Percentiles rank a stretch among this genome's conserved stretches.
Conservation (phyloP, 306 rosid species). For the Gillenia trifoliata region DNA sequence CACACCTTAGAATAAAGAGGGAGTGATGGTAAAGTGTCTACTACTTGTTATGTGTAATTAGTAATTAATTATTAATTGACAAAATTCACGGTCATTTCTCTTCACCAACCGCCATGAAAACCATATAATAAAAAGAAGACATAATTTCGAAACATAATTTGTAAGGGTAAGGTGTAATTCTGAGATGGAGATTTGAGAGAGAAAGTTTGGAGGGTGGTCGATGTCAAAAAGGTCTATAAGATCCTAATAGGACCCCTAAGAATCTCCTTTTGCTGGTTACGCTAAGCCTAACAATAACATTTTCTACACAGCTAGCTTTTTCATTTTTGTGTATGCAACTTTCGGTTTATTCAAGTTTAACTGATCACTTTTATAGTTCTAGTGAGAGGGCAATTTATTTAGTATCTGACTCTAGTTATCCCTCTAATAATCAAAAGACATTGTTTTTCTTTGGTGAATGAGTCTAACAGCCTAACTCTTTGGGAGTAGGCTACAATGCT, state of each 20-base stretch:
- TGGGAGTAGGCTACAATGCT: too few species aligned
- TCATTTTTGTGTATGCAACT: not conserved
- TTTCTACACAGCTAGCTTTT: not conserved
- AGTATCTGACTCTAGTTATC: too few species aligned
- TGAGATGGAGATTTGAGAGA: constrained; percentile 11
- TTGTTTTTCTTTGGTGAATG: not conserved
- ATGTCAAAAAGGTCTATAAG: constrained; percentile 42
- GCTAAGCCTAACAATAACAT: constrained; percentile 28
- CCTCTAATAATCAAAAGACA: too few species aligned
- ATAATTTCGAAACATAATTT: constrained; percentile 17
- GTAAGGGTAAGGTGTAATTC: constrained; percentile 27
- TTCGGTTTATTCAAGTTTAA: not conserved
- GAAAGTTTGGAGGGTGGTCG: constrained; percentile 51
- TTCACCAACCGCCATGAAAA: constrained; percentile 39
- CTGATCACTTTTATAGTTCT: not conserved
- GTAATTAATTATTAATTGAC: not conserved
- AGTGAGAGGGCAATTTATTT: not conserved
- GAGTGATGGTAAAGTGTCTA: constrained; percentile 35
- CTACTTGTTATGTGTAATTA: not conserved
- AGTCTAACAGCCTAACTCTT: not conserved
- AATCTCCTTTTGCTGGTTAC: constrained; percentile 64
- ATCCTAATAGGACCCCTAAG: constrained; percentile 60
- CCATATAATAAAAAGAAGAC: not conserved
- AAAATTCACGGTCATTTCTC: constrained; percentile 25
- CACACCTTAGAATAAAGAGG: constrained; percentile 43